Evolutionary conservation across 2,329 filamentous ascomycete species (phyloP), one percentile per base, ranked within the genome.

Genomic region (Taxawa tesnikishii): DNA sequence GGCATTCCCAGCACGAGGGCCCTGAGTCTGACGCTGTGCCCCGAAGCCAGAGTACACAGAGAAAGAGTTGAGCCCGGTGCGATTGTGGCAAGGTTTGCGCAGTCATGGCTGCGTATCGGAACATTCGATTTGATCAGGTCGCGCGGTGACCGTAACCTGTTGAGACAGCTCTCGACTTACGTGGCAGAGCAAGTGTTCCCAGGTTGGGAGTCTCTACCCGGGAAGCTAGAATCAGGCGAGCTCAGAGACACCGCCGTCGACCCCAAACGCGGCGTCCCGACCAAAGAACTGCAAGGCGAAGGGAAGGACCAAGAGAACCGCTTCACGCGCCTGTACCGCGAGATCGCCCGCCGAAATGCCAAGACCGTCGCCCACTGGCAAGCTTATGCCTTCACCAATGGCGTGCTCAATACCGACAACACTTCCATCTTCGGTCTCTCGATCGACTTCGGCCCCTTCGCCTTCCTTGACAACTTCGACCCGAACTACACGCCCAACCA

Each of bases 341-440:
- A 93, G 48, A 77, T 98, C 34, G 76, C 77, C 4, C 75, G 84
- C 26, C 73, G 83, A 18, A 98, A 94, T 50, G 90, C 90, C 1
- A 67, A 70, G 37, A 92, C 82, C 0, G 87, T 96, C 2, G 90
- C 90, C 8, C 73, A 79, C 43, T 96, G 90, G 88, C 92, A 98
- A 61, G 85, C 84, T 0, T 96, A 96, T 49, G 90, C 84, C n/a
- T 98, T 98, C 61, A 96, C 93, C 70, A 98, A 98, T 48, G 90
- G 90, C 28, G 90, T 98, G 4, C 65, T 98, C 36, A 98, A 98
- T 58, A 96, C 90, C 0, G 90, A 98, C 53, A 98, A 98, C 54
- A 98, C 90, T 0, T 94, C 85, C 0, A 70, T 98, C 31, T 77
- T 77, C 34, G 90, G 90, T 1, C 62, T 98, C 0, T 88, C 80